Evolutionary conservation across 768 basidiomycete genomes (phyloP).

Genomic region (Boletus bicolor): DNA sequence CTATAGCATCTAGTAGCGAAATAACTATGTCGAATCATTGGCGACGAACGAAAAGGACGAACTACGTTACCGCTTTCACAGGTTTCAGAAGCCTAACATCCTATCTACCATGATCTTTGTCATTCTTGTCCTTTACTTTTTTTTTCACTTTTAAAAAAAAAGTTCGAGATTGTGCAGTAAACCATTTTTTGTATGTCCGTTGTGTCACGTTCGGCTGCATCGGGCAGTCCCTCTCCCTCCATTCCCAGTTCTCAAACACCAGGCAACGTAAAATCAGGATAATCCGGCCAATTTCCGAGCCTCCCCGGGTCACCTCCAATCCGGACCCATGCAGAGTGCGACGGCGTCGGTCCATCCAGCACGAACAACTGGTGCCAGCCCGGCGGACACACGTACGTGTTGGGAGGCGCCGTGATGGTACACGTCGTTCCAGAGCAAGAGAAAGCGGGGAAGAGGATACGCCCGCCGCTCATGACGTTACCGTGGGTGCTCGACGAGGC

Average conservation of each 20-base stretch:
- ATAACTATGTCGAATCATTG: too few species aligned
- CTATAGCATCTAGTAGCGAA: too few species aligned
- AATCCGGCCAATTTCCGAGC: constrained; percentile 71
- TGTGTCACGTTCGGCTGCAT: too few species aligned
- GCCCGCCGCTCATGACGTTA: constrained; percentile 65
- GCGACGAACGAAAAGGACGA: too few species aligned
- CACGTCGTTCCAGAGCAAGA: constrained; percentile 66
- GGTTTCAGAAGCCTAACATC: too few species aligned
- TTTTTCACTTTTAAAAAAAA: too few species aligned
- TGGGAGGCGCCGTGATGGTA: constrained; percentile 75
- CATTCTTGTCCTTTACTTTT: too few species aligned
- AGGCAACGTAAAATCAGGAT: constrained; percentile 65
- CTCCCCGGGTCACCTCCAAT: constrained; percentile 73
- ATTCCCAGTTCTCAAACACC: constrained; percentile 40
- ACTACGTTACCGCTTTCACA: too few species aligned
- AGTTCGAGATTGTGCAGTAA: too few species aligned
- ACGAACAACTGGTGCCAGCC: constrained; percentile 78
- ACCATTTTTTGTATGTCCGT: too few species aligned
- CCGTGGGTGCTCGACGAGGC: constrained; percentile 77
- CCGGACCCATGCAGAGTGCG: constrained; percentile 68
- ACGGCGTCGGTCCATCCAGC: constrained; percentile 76
- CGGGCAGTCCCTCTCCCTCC: too few species aligned
- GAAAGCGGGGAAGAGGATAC: constrained; percentile 72
- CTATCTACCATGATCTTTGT: too few species aligned
- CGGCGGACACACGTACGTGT: constrained; percentile 63